phyloP scores from a whole-genome alignment of 2,329 filamentous ascomycete genomes.

The Rhynchosporium graminicola region DNA sequence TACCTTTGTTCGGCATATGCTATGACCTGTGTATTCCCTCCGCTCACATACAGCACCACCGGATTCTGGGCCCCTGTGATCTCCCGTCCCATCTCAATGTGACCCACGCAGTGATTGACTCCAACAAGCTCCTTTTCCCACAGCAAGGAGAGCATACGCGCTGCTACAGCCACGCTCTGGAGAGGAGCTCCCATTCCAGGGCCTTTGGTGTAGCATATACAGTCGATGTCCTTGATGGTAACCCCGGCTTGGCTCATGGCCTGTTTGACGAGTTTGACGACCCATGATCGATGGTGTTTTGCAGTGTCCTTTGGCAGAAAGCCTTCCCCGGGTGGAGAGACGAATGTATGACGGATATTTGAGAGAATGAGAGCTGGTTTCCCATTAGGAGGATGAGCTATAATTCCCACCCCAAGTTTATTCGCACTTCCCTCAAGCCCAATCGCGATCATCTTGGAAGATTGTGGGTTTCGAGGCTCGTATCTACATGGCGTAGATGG shows the following conservation, averaged over 20 bases:
- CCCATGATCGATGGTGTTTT: conserved; percentile 83
- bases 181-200: conserved; percentile 96
- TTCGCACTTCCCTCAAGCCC: conserved; percentile 94
- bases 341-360: conserved; percentile 93
- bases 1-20: conserved; percentile 94
- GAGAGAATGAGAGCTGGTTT: conserved; percentile 70
- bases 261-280: conserved; percentile 76
- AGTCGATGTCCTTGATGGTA: conserved; percentile 69
- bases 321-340: conserved; percentile 86
- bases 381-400: conserved; percentile 65
- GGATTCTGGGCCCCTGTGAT: conserved; percentile 91
- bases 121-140: conserved; percentile 90
- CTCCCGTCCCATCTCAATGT: conserved; percentile 96
- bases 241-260: conserved; percentile 72
- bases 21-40: conserved; percentile 97
- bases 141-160: conserved; percentile 76
- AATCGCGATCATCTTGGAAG: conserved; percentile 60
- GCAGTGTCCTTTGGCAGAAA: conserved; percentile 98
- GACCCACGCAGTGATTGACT: conserved; percentile 97
- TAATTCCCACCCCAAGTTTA: conserved; percentile 93
- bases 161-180: conserved; percentile 81
- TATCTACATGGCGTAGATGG: background rate
- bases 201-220: conserved; percentile 93
- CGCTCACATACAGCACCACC: conserved; percentile 92
- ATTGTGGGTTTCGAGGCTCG: background rate